Conservation (phyloP, 495 filamentous ascomycete genomes). For the Aspergillus avenaceus region DNA sequence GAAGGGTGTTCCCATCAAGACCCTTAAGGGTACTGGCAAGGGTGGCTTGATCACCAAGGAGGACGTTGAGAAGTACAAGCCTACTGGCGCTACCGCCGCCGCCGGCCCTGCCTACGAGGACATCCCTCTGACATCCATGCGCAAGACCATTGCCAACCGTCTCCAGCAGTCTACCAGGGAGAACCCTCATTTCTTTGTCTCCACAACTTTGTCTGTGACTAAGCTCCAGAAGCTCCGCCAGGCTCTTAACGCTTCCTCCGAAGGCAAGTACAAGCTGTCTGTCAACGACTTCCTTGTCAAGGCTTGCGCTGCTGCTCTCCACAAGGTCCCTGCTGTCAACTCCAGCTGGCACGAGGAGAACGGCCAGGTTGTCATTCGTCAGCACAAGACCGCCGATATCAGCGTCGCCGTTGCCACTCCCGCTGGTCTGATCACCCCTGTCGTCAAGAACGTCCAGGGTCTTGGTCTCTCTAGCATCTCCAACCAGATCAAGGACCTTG, state of each 20-base stretch:
- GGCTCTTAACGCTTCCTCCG: conserved; percentile 81
- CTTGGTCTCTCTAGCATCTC: conserved; percentile 87
- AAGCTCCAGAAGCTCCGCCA: conserved; percentile 95
- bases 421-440: conserved; percentile 92
- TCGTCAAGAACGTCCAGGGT: conserved; percentile 81
- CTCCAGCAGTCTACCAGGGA: conserved; percentile 83
- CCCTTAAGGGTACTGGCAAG: conserved; percentile 83
- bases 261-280: conserved; percentile 96
- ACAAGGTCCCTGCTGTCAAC: conserved; percentile 94
- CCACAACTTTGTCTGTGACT: conserved; percentile 76
- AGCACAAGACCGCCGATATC: conserved; percentile 88
- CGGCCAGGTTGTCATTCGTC: conserved; percentile 75
- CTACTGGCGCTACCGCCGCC: conserved; percentile 44
- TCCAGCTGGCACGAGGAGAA: conserved; percentile 83
- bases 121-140: conserved; percentile 83
- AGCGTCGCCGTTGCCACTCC: conserved; percentile 93
- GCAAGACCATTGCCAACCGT: conserved; percentile 92
- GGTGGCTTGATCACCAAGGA: conserved; percentile 85
- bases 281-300: conserved; percentile 99
- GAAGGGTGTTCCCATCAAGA: conserved; percentile 73
- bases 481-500: conserved; percentile 84
- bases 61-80: conserved; percentile 83
- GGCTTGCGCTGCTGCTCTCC: conserved; percentile 80
- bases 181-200: conserved; percentile 98
- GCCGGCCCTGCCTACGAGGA: conserved; percentile 74